phyloP scores from a whole-genome alignment of 2,329 filamentous ascomycete genomes.

The Aspergillus sp. region DNA sequence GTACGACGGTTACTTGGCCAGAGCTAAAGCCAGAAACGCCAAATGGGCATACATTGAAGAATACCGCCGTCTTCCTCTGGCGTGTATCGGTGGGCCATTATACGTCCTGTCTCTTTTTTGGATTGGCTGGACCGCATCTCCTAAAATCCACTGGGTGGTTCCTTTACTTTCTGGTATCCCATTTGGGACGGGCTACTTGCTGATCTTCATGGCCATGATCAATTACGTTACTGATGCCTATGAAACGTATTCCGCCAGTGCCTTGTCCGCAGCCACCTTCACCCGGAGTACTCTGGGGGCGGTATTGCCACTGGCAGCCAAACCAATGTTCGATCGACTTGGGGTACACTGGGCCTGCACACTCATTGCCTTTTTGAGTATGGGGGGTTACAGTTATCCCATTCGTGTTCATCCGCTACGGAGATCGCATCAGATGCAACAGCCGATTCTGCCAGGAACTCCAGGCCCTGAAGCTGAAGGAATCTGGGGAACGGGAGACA shows the following conservation, averaged over 20 bases:
- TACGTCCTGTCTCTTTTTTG: constrained; percentile 57
- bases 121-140: constrained; percentile 62
- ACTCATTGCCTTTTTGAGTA: constrained; percentile 55
- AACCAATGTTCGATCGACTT: constrained; percentile 68
- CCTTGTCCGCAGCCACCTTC: constrained; percentile 45
- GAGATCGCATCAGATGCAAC: too few relatives aligned
- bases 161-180: constrained; percentile 58
- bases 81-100: constrained; percentile 66
- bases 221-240: constrained; percentile 68
- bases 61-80: constrained; percentile 62
- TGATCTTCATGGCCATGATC: constrained; percentile 70
- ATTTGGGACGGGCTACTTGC: constrained; percentile 74
- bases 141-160: constrained; percentile 51
- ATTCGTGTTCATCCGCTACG: constrained; percentile 2
- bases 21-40: constrained; percentile 65
- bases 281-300: constrained; percentile 61
- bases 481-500: too few relatives aligned
- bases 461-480: too few relatives aligned
- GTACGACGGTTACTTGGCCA: constrained; percentile 15
- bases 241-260: constrained; percentile 37
- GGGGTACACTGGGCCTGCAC: constrained; percentile 69
- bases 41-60: constrained; percentile 31
- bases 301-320: constrained; percentile 66
- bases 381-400: constrained; percentile 10
- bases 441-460: too few relatives aligned